These are phyloP conservation scores for Pyricularia pennisetigena DNA, from an alignment of 2,329 filamentous ascomycete genomes.

Conservation along the genomic window DNA sequence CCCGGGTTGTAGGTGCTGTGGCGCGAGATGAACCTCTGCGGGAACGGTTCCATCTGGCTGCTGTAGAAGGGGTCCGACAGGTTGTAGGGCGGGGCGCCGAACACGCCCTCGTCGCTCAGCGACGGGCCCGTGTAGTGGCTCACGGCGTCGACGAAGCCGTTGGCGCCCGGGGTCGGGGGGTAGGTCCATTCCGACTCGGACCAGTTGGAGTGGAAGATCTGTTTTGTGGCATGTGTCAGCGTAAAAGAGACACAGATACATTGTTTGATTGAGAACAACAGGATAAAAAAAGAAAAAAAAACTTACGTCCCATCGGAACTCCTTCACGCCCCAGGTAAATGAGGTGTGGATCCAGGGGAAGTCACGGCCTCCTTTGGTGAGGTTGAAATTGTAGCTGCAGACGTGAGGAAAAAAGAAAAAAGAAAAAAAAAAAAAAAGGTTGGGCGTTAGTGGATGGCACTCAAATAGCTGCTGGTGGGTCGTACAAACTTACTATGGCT, in stretches of 20 bases:
- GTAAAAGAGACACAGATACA: too few species aligned
- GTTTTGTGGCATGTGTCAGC: neutral
- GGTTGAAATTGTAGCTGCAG: constrained; percentile 14
- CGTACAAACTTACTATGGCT: neutral
- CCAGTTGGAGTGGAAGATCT: constrained; percentile 12
- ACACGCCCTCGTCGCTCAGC: neutral
- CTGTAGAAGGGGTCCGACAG: neutral
- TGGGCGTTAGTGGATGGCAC: neutral
- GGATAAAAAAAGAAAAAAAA: neutral
- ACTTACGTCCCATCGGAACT: constrained; percentile 20
- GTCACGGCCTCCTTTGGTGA: constrained; percentile 13
- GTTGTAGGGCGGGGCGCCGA: neutral
- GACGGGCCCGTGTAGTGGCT: neutral
- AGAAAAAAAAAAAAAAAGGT: neutral
- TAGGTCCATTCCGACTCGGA: constrained; percentile 14
- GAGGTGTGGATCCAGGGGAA: constrained; percentile 17
- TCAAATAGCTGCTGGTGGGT: neutral
- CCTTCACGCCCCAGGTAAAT: constrained; percentile 15
- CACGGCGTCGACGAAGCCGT: constrained; percentile 14
- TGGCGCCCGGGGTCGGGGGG: constrained; percentile 15
- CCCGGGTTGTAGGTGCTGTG: neutral
- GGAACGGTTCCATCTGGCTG: constrained; percentile 8
- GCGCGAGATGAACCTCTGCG: constrained; percentile 11
- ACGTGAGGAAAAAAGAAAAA: too few species aligned
- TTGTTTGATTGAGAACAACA: neutral